Base-by-base conservation (phyloP, 1,139 yeast species). In the Kluyveromyces sp. region DNA sequence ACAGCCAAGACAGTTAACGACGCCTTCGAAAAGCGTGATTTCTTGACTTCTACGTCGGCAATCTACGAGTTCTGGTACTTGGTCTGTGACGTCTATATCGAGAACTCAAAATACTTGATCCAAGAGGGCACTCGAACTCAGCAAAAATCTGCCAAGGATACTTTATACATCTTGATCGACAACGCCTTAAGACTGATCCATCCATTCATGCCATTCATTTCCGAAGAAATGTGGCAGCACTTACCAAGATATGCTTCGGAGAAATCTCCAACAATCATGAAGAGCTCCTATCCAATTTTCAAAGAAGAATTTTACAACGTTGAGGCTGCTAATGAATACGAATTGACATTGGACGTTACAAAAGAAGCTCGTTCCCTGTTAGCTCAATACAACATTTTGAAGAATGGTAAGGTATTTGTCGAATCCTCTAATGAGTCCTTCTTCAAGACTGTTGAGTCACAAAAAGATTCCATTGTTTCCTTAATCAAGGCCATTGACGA, bases 161-260 rank as follows among this genome's bases (percentile, higher is more conserved):
- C 98, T 28, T 75, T 92, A 56, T 92, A 88, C 78, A 86, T 94
- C 32, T 78, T 95, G 70, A 75, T 92, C 55, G 97, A 92, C 61
- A 84, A 86, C 53, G 96, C 96, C 15, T 76, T 92, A 71, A 83
- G 77, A 66, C 67, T 92, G 71, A 92, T 89, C 57, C 97, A 92
- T 64, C 98, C 98, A 65, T 92, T 87, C 73, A 92, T 92, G 98
- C 98, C 98, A 41, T 92, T 78, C 64, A 74, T 92, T 53, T 81
- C 97, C 41, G 98, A 92, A 69, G 98, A 92, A 73, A 78, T 92
- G 84, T 92, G 96, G 97, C 98, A 92, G 71, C 86, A 97, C 69
- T 72, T 92, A 60, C 97, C 98, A 55, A 83, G 86, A 61, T 80
- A 96, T 63, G 77, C 78, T 17, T 71, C 80, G 43, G 96, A 86